Conservation (phyloP, 495 filamentous ascomycete species). For the Neurospora cerealis region DNA sequence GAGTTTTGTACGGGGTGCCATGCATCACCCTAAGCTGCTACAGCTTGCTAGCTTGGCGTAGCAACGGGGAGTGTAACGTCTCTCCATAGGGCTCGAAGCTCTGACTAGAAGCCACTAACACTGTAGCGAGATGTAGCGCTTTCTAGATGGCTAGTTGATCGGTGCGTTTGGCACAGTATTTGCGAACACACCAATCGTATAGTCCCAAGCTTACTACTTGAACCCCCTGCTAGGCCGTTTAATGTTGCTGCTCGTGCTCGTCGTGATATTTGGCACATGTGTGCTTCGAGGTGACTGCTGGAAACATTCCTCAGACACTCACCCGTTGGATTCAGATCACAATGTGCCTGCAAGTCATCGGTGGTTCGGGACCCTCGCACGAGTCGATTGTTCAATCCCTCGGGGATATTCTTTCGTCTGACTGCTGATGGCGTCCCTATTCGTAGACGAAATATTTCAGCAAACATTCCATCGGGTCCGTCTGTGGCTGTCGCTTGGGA, state of each 20-base stretch:
- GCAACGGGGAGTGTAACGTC: neutral
- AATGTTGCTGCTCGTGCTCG: neutral
- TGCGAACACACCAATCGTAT: neutral
- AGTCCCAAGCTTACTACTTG: neutral
- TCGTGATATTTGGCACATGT: neutral
- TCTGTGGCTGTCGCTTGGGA: neutral
- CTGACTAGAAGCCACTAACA: neutral
- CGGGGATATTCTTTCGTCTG: neutral
- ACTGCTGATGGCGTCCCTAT: neutral
- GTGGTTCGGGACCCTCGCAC: neutral
- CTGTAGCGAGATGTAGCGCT: neutral
- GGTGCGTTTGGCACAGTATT: neutral
- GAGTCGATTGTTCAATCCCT: neutral
- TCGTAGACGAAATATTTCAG: neutral
- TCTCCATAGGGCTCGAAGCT: neutral
- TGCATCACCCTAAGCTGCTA: neutral
- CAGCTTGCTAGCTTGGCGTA: neutral
- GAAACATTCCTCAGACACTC: neutral
- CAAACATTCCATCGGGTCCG: neutral
- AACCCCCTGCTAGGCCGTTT: neutral
- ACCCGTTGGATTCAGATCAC: neutral
- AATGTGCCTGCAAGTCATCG: neutral
- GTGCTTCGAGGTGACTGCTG: neutral
- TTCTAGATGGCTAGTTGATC: neutral
- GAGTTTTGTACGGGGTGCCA: neutral